Evolutionary conservation across 768 basidiomycete species (phyloP), one percentile per base, ranked within the genome.

Genomic region (Chalciporus chontae): DNA sequence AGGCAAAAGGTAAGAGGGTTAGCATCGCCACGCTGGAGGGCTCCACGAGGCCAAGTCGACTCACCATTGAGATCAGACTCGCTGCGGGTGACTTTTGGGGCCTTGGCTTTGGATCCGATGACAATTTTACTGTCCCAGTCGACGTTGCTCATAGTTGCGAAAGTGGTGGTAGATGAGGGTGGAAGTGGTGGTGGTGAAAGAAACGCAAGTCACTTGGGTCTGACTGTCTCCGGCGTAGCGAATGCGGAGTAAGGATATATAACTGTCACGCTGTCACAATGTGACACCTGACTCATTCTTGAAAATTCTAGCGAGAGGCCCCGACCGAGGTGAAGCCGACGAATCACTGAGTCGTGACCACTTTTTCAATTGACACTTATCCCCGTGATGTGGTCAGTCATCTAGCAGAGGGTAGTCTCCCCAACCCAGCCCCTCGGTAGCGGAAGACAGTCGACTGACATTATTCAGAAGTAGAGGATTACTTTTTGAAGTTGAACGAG

Each of bases 61-160:
- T 50, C 40, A 75, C 80, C 76, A 52, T 81, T 82, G 48, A 81
- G 75, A 49, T 77, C 90, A 64, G 60, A 74, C 66, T 68, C 70
- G 69, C 64, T 84, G 76, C 79, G 83, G 69, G 70, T 77, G 66
- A 74, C 89, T 76, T 76, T 88, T 69, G 70, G 81, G 55, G 62
- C 77, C 67, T 69, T 80, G 69, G 71, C 78, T 68, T 81, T 89
- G 63, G 61, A 73, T 47, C 90, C 88, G 58, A 94, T 88, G 54
- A 90, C 84, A 51, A 70, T 65, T 67, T 86, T 87, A 51, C 58
- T 70, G 50, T 92, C 88, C 85, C 85, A 87, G 47, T 90, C 86
- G 17, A 45, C 4, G 67, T 75, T 75, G 61, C 70, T 72, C 74
- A 75, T 82, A 54, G 64, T 77, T 32, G 36, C 48, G 11, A 5